Base-by-base conservation (phyloP, 2,329 filamentous ascomycete genomes). In the Endoconidiophora polonica region DNA sequence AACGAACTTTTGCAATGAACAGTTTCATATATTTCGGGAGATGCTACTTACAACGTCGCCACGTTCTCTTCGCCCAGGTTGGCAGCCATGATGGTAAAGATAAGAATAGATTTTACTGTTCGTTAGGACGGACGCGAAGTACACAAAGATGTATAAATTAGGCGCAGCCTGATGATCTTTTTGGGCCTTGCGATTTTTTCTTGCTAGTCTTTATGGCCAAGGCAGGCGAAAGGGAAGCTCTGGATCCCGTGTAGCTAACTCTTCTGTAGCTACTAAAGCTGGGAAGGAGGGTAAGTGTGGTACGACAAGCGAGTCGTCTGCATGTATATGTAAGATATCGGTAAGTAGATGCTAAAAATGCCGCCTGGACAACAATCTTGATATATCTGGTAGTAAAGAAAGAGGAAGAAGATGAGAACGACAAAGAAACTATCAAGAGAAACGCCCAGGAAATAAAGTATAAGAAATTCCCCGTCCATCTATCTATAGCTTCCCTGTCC, bases 11-110 rank as follows among this genome's bases (percentile, higher is more conserved):
- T 23, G n/a, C 4, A 18, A 64, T 16, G 37, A 20, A 10, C 40
- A 20, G 40, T 24, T 5, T 5, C 24, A 16, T 43, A 14, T 16
- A 14, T 18, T 43, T 16, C 14, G 18, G 40, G 40, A n/a, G 44
- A 46, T 10, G 22, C 10, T 24, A 52, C 70, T 66, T 58, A 73
- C 70, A 73, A 64, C 24, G 69, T 72, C 43, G 68, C 69, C 49
- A 70, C 68, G 53, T 69, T 67, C 57, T 73, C 71, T 61, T 73
- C 70, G 47, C 69, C 71, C 38, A 65, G 65, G 55, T 63, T 61
- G 26, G 64, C 62, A 44, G 70, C 67, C 70, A 73, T 73, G 10
- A 53, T 62, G 45, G 37, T 39, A 18, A 37, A 33, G 33, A 37
- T 14, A 46, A 5, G 7, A 33, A 33, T 33, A 33, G 9, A 33